Conservation (phyloP, 1,284 basidiomycete genomes). For the Mrakiaceae sp. region DNA sequence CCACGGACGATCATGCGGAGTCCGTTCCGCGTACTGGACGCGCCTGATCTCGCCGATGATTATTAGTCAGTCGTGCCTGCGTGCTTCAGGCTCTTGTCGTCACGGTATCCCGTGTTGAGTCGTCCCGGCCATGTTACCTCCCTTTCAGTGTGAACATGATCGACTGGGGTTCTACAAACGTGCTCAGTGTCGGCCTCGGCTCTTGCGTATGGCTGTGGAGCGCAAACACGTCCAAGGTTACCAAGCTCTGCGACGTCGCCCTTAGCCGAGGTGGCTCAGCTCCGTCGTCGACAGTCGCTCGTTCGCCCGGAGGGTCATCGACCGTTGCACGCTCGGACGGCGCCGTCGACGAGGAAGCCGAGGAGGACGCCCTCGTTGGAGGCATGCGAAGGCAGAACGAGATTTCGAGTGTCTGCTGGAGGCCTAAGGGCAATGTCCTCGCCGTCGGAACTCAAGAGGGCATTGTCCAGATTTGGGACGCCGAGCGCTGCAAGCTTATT, state of each 20-base stretch:
- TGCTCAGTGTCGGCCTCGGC: constrained; percentile 85
- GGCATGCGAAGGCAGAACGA: no score
- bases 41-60: constrained; percentile 92
- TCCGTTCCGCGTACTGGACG: constrained; percentile 93
- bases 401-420: neutral
- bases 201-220: constrained; percentile 95
- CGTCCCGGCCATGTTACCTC: no score
- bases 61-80: constrained; percentile 51
- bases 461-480: constrained; percentile 87
- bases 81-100: no score
- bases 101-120: no score
- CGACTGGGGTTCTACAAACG: constrained; percentile 94
- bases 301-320: neutral
- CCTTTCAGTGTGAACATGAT: constrained; percentile 61
- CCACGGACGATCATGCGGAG: constrained; percentile 82
- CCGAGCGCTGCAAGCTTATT: constrained; percentile 57
- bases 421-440: constrained; percentile 63
- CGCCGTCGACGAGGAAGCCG: no score
- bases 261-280: constrained; percentile 21
- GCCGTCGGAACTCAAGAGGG: constrained; percentile 87
- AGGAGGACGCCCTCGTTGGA: no score
- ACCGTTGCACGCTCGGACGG: no score
- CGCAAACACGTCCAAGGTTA: constrained; percentile 82
- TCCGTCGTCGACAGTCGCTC: constrained; percentile 20
- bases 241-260: constrained; percentile 74